Percentiles rank a stretch among this genome's conserved stretches.
Evolutionary conservation across 2,329 filamentous ascomycete genomes (phyloP).

Genomic region (Ampelomyces quisqualis): DNA sequence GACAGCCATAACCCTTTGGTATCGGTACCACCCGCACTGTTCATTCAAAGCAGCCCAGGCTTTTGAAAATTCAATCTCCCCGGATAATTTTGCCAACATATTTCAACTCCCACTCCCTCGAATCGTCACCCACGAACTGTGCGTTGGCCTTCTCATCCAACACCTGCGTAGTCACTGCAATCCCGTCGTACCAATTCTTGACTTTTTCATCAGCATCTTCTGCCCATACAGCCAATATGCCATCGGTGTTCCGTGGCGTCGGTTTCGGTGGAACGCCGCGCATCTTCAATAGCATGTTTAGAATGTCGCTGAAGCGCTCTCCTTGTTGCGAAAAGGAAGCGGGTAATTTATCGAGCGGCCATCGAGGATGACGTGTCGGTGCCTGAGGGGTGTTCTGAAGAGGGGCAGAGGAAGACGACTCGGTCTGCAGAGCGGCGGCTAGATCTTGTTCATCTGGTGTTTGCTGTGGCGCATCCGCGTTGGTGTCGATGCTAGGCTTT

Average conservation of each 20-base stretch:
- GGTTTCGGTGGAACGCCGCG: conserved; percentile 51
- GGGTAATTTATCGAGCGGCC: conserved; percentile 58
- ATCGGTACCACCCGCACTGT: not conserved
- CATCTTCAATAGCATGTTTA: conserved; percentile 61
- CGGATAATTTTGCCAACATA: conserved; percentile 41
- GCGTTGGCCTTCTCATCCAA: conserved; percentile 35
- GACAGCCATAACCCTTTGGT: not conserved
- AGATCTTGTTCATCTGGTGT: conserved; percentile 20
- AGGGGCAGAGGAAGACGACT: conserved; percentile 6
- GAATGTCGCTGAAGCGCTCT: conserved; percentile 58
- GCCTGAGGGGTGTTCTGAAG: conserved; percentile 6
- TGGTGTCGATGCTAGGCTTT: not conserved
- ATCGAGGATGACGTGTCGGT: conserved; percentile 36
- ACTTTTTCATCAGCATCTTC: conserved; percentile 36
- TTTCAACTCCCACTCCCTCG: conserved; percentile 42
- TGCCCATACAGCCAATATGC: conserved; percentile 39
- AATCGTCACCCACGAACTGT: conserved; percentile 32
- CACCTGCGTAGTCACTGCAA: conserved; percentile 29
- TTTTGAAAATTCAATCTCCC: conserved; percentile 14
- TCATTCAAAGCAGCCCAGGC: not conserved
- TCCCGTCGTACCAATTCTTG: conserved; percentile 41
- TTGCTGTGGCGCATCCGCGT: conserved; percentile 5
- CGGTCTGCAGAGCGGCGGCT: conserved; percentile 27
- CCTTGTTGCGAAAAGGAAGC: conserved; percentile 57
- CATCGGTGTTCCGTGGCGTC: conserved; percentile 31